Conservation (phyloP, 2,329 filamentous ascomycete genomes). For the Xylariaceae sp. region DNA sequence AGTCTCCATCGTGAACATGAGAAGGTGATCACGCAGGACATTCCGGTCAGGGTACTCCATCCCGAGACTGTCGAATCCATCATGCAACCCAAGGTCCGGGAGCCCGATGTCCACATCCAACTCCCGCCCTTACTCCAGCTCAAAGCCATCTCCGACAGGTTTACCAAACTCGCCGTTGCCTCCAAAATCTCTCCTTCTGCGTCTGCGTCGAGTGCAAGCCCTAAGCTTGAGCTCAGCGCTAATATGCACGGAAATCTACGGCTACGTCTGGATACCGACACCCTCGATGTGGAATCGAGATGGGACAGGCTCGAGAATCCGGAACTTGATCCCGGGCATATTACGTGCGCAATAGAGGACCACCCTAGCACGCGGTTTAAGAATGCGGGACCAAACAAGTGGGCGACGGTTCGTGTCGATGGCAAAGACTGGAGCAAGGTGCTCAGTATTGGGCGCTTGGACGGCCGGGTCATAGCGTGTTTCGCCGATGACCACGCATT, state of each 20-base stretch:
- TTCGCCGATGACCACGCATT: slow-evolving; percentile 76
- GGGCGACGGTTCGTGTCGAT: slow-evolving; percentile 87
- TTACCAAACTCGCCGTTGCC: slow-evolving; percentile 74
- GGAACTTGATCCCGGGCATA: slow-evolving; percentile 71
- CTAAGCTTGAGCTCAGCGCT: slow-evolving; percentile 78
- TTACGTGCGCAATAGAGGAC: slow-evolving; percentile 66
- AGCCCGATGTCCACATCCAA: slow-evolving; percentile 90
- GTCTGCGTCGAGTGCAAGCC: slow-evolving; percentile 34
- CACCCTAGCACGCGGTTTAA: slow-evolving; percentile 79
- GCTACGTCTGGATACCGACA: slow-evolving; percentile 75
- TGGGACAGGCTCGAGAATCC: slow-evolving; percentile 88
- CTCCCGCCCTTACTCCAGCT: slow-evolving; percentile 82
- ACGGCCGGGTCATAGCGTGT: slow-evolving; percentile 88
- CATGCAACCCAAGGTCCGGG: slow-evolving; percentile 83
- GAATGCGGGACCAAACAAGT: slow-evolving; percentile 70
- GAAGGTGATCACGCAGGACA: slow-evolving; percentile 89
- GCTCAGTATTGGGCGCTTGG: slow-evolving; percentile 84
- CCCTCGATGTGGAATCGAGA: slow-evolving; percentile 74
- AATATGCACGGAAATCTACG: slow-evolving; percentile 91
- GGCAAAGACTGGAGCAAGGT: slow-evolving; percentile 92
- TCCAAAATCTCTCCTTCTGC: slow-evolving; percentile 19
- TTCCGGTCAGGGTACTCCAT: slow-evolving; percentile 87
- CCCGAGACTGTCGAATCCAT: slow-evolving; percentile 83
- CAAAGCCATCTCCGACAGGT: slow-evolving; percentile 90
- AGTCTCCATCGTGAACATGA: slow-evolving; percentile 67